Percentiles rank a stretch among this genome's conserved stretches.
These are phyloP conservation scores for Tetrapisispora phaffii DNA, from an alignment of 805 yeast genomes.

Conservation along the genomic window DNA sequence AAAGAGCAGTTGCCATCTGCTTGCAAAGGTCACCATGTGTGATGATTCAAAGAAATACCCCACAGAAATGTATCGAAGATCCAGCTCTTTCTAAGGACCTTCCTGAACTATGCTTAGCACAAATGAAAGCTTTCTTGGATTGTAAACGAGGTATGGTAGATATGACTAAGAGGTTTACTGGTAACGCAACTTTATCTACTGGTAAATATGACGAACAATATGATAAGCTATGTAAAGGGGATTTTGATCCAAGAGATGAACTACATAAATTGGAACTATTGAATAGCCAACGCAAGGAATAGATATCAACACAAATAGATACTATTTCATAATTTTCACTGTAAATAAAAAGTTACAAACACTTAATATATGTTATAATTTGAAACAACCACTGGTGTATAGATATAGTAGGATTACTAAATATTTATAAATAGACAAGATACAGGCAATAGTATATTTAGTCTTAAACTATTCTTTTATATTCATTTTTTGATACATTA, in stretches of 20 bases:
- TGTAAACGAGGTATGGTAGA: slow-evolving; percentile 88
- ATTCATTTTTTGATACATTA: too few species aligned
- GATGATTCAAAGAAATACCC: slow-evolving; percentile 77
- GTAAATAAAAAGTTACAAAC: background rate
- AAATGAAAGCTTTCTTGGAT: slow-evolving; percentile 75
- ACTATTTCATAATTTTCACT: background rate
- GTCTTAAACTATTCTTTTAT: too few species aligned
- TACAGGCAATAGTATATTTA: too few species aligned
- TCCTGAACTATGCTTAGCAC: slow-evolving; percentile 82
- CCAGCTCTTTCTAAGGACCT: slow-evolving; percentile 66
- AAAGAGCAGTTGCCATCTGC: slow-evolving; percentile 91
- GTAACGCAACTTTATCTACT: slow-evolving; percentile 86
- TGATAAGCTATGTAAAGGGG: slow-evolving; percentile 66
- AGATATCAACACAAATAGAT: background rate
- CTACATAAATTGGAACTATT: slow-evolving; percentile 57
- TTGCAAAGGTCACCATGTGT: slow-evolving; percentile 96
- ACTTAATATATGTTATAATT: background rate
- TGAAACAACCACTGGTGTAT: too few species aligned
- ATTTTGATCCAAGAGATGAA: slow-evolving; percentile 76
- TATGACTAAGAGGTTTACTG: slow-evolving; percentile 82
- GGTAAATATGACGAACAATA: slow-evolving; percentile 88
- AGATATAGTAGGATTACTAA: too few species aligned
- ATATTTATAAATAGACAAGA: too few species aligned
- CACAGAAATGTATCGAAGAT: slow-evolving; percentile 75
- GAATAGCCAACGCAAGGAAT: slow-evolving; percentile 41